phyloP scores from a whole-genome alignment of 2,329 filamentous ascomycete species.

The Colletotrichum falcatum region DNA sequence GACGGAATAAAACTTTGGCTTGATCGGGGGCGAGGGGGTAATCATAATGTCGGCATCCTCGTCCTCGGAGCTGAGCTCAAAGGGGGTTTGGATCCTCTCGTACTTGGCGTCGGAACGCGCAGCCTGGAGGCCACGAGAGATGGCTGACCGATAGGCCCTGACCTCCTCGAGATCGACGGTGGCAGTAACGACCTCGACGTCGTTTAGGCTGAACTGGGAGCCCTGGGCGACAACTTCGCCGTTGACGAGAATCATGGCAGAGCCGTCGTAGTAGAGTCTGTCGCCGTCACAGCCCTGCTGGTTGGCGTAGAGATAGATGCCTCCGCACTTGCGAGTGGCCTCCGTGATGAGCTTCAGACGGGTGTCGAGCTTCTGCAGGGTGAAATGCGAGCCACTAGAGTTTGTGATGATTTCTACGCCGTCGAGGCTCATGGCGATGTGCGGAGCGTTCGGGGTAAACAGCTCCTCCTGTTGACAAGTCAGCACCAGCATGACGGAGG shows the following conservation, averaged over 20 bases:
- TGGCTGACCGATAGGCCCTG: slow-evolving; percentile 67
- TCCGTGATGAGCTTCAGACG: slow-evolving; percentile 74
- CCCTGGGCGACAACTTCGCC: slow-evolving; percentile 65
- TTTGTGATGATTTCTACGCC: slow-evolving; percentile 82
- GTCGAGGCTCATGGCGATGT: slow-evolving; percentile 46
- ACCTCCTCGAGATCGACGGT: slow-evolving; percentile 80
- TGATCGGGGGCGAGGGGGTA: slow-evolving; percentile 56
- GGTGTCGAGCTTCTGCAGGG: slow-evolving; percentile 70
- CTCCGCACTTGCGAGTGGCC: slow-evolving; percentile 64
- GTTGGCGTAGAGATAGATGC: slow-evolving; percentile 60
- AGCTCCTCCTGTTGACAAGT: slow-evolving; percentile 61
- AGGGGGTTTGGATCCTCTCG: slow-evolving; percentile 54
- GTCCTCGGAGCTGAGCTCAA: slow-evolving; percentile 50
- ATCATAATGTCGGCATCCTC: slow-evolving; percentile 55
- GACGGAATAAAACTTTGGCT: slow-evolving; percentile 67
- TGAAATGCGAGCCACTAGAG: slow-evolving; percentile 74
- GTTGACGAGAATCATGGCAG: slow-evolving; percentile 71
- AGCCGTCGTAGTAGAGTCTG: slow-evolving; percentile 64
- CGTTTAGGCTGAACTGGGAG: slow-evolving; percentile 59
- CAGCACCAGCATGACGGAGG: not conserved
- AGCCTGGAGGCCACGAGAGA: slow-evolving; percentile 70
- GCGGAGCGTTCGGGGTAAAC: slow-evolving; percentile 64
- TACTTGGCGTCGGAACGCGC: slow-evolving; percentile 60
- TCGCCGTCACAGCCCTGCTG: slow-evolving; percentile 71
- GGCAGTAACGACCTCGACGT: slow-evolving; percentile 75